phyloP scores from a whole-genome alignment of 2,329 filamentous ascomycete genomes.

The Penicillium sp. region DNA sequence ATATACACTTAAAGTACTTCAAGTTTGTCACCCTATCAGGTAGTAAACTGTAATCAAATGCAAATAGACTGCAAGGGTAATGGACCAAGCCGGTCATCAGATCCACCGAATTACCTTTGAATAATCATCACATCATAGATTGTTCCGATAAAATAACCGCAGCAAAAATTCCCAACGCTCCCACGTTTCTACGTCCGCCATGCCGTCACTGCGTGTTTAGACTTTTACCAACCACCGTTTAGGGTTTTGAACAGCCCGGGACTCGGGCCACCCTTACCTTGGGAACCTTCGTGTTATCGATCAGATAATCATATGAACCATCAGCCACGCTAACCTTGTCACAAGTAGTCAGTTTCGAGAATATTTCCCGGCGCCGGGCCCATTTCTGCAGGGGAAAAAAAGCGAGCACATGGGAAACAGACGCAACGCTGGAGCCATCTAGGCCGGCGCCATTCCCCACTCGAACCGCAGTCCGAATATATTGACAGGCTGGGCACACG shows the following conservation, averaged over 20 bases:
- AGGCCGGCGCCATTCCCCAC: neutral
- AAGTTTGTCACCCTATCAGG: too few relatives aligned
- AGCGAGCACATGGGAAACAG: neutral
- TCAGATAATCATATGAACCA: slow-evolving; percentile 10
- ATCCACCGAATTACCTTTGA: neutral
- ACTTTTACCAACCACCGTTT: neutral
- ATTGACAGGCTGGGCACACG: neutral
- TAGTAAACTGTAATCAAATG: too few relatives aligned
- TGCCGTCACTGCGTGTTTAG: neutral
- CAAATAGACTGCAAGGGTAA: neutral
- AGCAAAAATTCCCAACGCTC: too few relatives aligned
- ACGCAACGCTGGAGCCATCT: neutral
- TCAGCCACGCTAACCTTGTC: neutral
- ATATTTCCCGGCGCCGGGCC: neutral
- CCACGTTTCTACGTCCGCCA: too few relatives aligned
- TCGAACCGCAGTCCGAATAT: neutral
- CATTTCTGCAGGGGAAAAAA: neutral
- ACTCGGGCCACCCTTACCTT: neutral
- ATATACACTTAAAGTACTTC: too few relatives aligned
- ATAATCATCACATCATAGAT: too few relatives aligned
- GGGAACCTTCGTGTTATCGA: slow-evolving; percentile 1
- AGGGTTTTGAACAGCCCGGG: neutral
- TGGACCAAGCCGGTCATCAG: neutral
- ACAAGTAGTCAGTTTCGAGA: neutral
- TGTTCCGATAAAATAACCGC: too few relatives aligned